These are phyloP conservation scores for Xylaria digitata DNA, from an alignment of 2,329 filamentous ascomycete species.

Conservation along the genomic window DNA sequence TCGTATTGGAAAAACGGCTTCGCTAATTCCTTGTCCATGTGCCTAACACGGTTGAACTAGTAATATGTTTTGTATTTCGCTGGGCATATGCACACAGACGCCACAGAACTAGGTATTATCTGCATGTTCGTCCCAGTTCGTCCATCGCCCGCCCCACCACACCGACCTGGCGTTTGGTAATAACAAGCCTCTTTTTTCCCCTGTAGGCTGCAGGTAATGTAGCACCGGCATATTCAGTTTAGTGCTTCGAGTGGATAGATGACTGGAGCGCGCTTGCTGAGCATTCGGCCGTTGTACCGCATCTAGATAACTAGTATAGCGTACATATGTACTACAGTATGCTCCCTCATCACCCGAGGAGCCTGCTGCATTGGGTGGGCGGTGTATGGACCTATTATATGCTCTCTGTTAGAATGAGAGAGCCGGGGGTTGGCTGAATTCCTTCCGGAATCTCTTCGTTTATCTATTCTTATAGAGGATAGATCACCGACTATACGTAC, in stretches of 20 bases:
- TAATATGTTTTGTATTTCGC: neutral
- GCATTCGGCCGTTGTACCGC: slow-evolving; percentile 19
- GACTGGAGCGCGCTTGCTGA: slow-evolving; percentile 7
- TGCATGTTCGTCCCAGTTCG: slow-evolving; percentile 14
- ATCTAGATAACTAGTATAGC: slow-evolving; percentile 24
- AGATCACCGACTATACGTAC: slow-evolving; percentile 17
- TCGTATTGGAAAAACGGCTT: neutral
- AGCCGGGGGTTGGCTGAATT: neutral
- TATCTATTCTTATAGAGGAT: slow-evolving; percentile 14
- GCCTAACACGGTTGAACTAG: slow-evolving; percentile 3
- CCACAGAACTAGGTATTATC: neutral
- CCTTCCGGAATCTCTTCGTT: slow-evolving; percentile 13
- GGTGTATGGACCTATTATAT: slow-evolving; percentile 17
- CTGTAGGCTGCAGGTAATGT: slow-evolving; percentile 17
- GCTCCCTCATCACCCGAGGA: slow-evolving; percentile 25
- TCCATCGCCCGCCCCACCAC: neutral
- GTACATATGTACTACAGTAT: neutral
- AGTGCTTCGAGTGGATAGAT: slow-evolving; percentile 24
- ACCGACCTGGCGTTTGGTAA: slow-evolving; percentile 5
- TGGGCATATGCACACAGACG: slow-evolving; percentile 2
- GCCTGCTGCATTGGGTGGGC: slow-evolving; percentile 17
- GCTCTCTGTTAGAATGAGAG: slow-evolving; percentile 2
- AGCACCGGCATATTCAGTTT: slow-evolving; percentile 23
- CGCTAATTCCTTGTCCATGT: neutral
- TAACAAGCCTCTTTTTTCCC: slow-evolving; percentile 9